phyloP scores from a whole-genome alignment of 2,329 filamentous ascomycete species.

The Fusarium napiforme region DNA sequence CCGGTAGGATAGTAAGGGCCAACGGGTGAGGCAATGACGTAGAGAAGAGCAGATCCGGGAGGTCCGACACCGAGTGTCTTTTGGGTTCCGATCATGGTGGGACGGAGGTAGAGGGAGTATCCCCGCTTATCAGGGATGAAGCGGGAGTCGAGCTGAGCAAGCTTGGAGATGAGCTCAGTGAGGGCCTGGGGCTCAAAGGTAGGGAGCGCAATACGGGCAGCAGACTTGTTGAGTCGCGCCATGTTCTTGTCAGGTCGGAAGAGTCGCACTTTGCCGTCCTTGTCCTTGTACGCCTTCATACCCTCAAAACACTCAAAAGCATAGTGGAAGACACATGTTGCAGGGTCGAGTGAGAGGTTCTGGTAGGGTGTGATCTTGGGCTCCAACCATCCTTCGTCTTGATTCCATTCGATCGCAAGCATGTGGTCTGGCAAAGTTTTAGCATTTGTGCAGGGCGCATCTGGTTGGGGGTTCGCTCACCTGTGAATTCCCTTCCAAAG shows the following conservation, averaged over 20 bases:
- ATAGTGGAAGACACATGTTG: constrained; percentile 98
- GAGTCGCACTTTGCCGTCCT: constrained; percentile 78
- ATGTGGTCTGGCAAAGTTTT: constrained; percentile 79
- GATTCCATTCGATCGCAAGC: constrained; percentile 94
- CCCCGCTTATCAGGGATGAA: constrained; percentile 90
- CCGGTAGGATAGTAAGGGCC: constrained; percentile 98
- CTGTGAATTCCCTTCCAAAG: constrained; percentile 92
- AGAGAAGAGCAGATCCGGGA: constrained; percentile 92
- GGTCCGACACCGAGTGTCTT: constrained; percentile 90
- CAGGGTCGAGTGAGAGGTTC: constrained; percentile 95
- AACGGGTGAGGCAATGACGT: constrained; percentile 94
- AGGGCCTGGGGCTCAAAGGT: constrained; percentile 80
- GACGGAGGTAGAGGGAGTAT: constrained; percentile 94
- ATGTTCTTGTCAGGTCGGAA: constrained; percentile 98
- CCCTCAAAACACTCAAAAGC: constrained; percentile 98
- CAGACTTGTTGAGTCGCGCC: constrained; percentile 91
- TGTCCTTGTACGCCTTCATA: constrained; percentile 99
- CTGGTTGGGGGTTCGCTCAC: constrained; percentile 55
- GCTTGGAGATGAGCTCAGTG: constrained; percentile 82
- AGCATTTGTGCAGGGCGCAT: constrained; percentile 5
- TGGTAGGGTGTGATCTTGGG: constrained; percentile 93
- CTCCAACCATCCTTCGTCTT: constrained; percentile 82
- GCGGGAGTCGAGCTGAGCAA: constrained; percentile 83
- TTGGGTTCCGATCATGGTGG: constrained; percentile 97
- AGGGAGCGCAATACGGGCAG: constrained; percentile 90